Evolutionary conservation across 75 land plant species (phyloP).

Genomic region (Chamaecyparis obtusa): DNA sequence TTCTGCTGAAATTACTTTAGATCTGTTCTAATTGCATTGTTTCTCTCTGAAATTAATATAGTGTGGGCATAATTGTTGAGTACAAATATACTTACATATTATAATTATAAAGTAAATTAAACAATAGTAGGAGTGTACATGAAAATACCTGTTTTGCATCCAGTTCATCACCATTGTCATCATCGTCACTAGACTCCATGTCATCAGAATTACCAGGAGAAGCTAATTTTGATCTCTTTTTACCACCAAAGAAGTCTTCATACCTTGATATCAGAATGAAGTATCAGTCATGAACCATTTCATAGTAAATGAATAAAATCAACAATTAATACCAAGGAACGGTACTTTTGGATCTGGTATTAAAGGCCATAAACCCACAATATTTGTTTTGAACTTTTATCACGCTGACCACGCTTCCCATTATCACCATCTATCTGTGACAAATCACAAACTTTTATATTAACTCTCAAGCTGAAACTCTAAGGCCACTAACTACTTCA

Average conservation of each 20-base stretch:
- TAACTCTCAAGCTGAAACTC: neutral
- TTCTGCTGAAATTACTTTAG: too few relatives aligned
- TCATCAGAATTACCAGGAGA: constrained; percentile 26
- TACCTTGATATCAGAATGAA: constrained; percentile 25
- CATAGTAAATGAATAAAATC: neutral
- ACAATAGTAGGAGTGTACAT: neutral
- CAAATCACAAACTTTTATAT: neutral
- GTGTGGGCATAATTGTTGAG: neutral
- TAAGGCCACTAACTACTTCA: neutral
- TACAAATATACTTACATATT: neutral
- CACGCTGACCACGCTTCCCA: neutral
- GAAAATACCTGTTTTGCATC: neutral
- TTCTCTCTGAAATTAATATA: neutral
- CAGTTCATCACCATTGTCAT: neutral
- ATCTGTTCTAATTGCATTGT: too few relatives aligned
- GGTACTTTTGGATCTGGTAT: neutral
- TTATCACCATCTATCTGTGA: constrained; percentile 6
- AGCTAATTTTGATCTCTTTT: constrained; percentile 20
- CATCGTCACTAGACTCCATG: constrained; percentile 19
- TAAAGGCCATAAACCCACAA: neutral
- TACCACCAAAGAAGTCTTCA: constrained; percentile 54
- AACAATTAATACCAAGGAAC: neutral
- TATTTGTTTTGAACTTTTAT: neutral
- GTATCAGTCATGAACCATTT: neutral
- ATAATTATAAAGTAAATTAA: neutral